A percentile compares a stretch with the other conserved stretches of the same genome.
These are phyloP conservation scores for Citropsis articulata DNA, from an alignment of 345 rosid genomes.

Conservation along the genomic window DNA sequence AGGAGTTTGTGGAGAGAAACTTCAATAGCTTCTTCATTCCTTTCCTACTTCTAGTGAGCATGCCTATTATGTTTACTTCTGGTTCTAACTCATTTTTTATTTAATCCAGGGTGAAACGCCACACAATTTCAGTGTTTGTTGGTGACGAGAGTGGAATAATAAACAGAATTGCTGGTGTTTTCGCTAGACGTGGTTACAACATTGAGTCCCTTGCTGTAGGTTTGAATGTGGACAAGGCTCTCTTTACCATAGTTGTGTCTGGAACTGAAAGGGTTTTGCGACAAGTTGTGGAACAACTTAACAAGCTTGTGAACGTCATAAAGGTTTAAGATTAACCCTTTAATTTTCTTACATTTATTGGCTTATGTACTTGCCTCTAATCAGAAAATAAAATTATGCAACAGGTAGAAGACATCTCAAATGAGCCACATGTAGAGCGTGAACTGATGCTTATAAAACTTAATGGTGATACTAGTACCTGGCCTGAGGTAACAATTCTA, in stretches of 20 bases:
- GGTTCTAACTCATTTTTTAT: background rate
- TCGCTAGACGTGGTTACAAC: slow-evolving; percentile 92
- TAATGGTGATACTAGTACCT: slow-evolving; percentile 51
- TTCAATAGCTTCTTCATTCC: background rate
- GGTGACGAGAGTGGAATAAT: slow-evolving; percentile 99
- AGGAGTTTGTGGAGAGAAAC: background rate
- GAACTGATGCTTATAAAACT: slow-evolving; percentile 91
- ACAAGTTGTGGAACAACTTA: slow-evolving; percentile 91
- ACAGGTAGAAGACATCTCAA: slow-evolving; percentile 90
- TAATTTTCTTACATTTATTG: background rate
- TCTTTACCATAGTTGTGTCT: slow-evolving; percentile 86
- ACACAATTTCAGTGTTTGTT: slow-evolving; percentile 87
- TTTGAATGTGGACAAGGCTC: slow-evolving; percentile 82
- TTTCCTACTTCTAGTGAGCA: background rate
- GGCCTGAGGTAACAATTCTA: slow-evolving; percentile 55
- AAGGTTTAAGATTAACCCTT: slow-evolving; percentile 45
- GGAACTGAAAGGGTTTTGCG: slow-evolving; percentile 80
- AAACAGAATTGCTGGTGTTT: slow-evolving; percentile 94
- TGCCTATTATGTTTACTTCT: background rate
- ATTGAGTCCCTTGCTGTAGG: slow-evolving; percentile 99
- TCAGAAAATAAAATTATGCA: slow-evolving; percentile 2
- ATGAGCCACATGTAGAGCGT: slow-evolving; percentile 91
- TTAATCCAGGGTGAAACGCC: slow-evolving; percentile 63
- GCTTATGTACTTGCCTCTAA: background rate
- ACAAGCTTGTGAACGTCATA: slow-evolving; percentile 91